Evolutionary conservation across 2,329 filamentous ascomycete genomes (phyloP).

Genomic region (Penicillium rolfsii): DNA sequence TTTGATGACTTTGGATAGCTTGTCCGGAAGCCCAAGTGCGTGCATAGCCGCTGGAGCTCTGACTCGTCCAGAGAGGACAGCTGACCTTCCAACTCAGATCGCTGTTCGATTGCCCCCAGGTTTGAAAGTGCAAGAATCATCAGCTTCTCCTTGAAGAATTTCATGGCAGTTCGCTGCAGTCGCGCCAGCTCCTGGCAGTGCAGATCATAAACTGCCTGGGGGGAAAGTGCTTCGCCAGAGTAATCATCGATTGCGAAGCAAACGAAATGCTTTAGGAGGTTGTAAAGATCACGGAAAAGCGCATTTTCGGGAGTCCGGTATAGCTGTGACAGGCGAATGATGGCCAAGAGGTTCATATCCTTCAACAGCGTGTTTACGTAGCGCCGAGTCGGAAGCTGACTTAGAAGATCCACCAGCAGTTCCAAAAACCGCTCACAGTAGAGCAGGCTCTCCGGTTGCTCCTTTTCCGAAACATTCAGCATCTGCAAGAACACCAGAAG

Average conservation of each 20-base stretch:
- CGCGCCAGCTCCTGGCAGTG: slow-evolving; percentile 78
- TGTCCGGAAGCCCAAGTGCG: slow-evolving; percentile 74
- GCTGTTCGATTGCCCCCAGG: slow-evolving; percentile 81
- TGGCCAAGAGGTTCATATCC: slow-evolving; percentile 80
- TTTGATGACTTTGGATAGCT: slow-evolving; percentile 74
- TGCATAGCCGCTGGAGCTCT: slow-evolving; percentile 72
- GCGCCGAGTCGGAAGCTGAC: slow-evolving; percentile 88
- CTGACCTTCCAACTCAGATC: slow-evolving; percentile 76
- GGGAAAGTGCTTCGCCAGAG: slow-evolving; percentile 74
- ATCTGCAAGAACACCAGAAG: slow-evolving; percentile 78
- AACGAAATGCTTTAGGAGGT: slow-evolving; percentile 82
- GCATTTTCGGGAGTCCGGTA: slow-evolving; percentile 74
- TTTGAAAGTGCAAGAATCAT: slow-evolving; percentile 92
- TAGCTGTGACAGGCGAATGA: slow-evolving; percentile 76
- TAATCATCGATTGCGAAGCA: slow-evolving; percentile 91
- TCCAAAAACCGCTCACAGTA: slow-evolving; percentile 96
- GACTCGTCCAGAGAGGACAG: slow-evolving; percentile 72
- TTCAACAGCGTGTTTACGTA: slow-evolving; percentile 88
- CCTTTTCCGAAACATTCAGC: slow-evolving; percentile 60
- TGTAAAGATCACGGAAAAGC: slow-evolving; percentile 77
- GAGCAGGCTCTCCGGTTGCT: slow-evolving; percentile 62
- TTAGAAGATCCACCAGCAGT: slow-evolving; percentile 85
- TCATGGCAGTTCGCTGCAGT: slow-evolving; percentile 77
- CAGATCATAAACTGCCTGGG: slow-evolving; percentile 73
- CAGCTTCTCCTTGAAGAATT: slow-evolving; percentile 84